Evolutionary conservation across 176 grass and related monocot genomes (phyloP).

Genomic region (Saccharum spontaneum): DNA sequence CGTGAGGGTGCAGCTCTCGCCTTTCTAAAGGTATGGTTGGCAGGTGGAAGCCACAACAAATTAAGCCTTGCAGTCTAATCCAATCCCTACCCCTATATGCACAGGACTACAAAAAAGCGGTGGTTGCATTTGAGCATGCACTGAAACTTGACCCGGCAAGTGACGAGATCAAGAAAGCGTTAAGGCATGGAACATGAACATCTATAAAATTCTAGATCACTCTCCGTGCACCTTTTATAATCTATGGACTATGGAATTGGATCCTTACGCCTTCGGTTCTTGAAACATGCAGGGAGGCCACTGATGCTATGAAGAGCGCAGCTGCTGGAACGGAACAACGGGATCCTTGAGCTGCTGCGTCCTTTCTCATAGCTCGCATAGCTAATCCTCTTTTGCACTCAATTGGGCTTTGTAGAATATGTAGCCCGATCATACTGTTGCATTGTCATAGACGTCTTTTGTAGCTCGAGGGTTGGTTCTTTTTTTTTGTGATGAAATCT

Average conservation of each 20-base stretch:
- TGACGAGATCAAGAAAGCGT: background rate
- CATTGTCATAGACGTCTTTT: background rate
- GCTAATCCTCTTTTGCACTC: background rate
- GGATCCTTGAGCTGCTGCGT: background rate
- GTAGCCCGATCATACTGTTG: background rate
- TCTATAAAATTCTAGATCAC: background rate
- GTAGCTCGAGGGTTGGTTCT: background rate
- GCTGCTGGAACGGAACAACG: background rate
- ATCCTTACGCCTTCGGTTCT: background rate
- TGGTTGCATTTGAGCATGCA: background rate
- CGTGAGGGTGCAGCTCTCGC: background rate
- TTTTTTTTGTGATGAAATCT: background rate
- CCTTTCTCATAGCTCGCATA: background rate
- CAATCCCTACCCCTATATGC: background rate
- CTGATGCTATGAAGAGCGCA: background rate
- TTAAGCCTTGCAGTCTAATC: background rate
- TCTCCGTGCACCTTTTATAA: background rate
- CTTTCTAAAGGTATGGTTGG: background rate
- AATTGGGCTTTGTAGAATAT: background rate
- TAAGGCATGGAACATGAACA: background rate
- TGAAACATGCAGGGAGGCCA: conserved; percentile 5
- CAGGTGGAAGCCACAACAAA: background rate
- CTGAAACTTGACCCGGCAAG: background rate
- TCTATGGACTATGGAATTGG: no score
- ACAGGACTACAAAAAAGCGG: background rate